A percentile compares a stretch with the other conserved stretches of the same genome.
These are phyloP conservation scores for Verbascum thapsus DNA, from an alignment of 257 asterid genomes.

Conservation along the genomic window DNA sequence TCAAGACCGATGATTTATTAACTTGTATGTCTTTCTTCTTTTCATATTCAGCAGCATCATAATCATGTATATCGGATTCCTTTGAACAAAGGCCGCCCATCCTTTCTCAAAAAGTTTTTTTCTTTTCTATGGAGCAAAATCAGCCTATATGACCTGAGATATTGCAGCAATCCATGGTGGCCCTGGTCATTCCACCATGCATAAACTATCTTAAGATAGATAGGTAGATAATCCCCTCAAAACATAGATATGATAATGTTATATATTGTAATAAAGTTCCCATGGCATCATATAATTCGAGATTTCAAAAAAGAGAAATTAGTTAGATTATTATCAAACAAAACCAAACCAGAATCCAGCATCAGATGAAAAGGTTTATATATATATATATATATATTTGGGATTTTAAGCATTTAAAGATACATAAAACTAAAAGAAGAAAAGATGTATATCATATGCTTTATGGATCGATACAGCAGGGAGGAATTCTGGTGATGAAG, in stretches of 20 bases:
- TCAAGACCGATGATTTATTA: constrained; percentile 24
- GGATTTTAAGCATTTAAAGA: constrained; percentile 18
- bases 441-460: constrained; percentile 26
- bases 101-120: constrained; percentile 16
- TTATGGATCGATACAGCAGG: constrained; percentile 35
- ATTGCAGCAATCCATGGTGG: background rate
- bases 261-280: constrained; percentile 14
- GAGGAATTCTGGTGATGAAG: constrained; percentile 36
- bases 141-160: constrained; percentile 17
- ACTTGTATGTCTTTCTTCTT: constrained; percentile 26
- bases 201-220: too few relatives aligned
- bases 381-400: background rate
- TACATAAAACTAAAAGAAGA: constrained; percentile 8
- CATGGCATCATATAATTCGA: too few relatives aligned
- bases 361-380: constrained; percentile 22
- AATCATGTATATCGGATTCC: constrained; percentile 25
- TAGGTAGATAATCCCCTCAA: too few relatives aligned
- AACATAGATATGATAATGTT: background rate
- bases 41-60: constrained; percentile 24
- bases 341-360: constrained; percentile 39
- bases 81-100: constrained; percentile 46
- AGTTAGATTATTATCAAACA: background rate
- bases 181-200: too few relatives aligned
- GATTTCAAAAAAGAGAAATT: background rate
- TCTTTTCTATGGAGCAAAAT: background rate